Base-by-base conservation (phyloP, 768 basidiomycete species). In the Cystobasidiopsis lactophilus region DNA sequence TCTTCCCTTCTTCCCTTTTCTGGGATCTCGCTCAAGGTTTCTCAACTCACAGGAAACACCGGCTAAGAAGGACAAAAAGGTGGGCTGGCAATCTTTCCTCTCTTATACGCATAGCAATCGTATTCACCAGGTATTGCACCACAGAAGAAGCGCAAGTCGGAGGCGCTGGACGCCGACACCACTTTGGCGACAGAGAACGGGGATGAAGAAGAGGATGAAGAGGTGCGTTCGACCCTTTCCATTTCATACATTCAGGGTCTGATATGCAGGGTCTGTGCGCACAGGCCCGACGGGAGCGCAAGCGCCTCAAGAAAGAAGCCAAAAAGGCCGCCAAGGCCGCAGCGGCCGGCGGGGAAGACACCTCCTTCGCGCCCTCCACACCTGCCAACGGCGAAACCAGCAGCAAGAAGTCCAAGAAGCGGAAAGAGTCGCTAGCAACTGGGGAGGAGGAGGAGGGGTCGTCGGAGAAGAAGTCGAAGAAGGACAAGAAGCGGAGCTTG, bases 231-330 rank as follows among this genome's bases (percentile, higher is more conserved):
- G 31, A 33, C 45, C 19, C n/a, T n/a, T n/a, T n/a, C 11, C 7
- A 7, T 24, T 14, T 29, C 11, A 5, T 16, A 47, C 52, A 57
- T 50, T 53, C 40, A n/a, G n/a, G 9, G 39, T 47, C 48, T 5
- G 53, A 47, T 30, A 40, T 14, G 43, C 35, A 29, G 35, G 4
- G 14, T 31, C 40, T n/a, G n/a, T 51, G 21, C 2, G 50, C 57
- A 40, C 45, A 56, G 54, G 45, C 58, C 43, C 41, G 49, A 18
- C 50, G 43, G 41, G 59, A 60, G 57, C 47, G 55, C 19, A 60
- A 58, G 54, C 53, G 54, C 40, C 52, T 55, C 47, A 58, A 57
- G 52, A 58, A 60, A 47, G 57, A 57, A 27, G 56, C 48, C 26
- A 58, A 58, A 30, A 59, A 52, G 40, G 50, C 29, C 14, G 51